A percentile compares a stretch with the other conserved stretches of the same genome.
Evolutionary conservation across 768 basidiomycete species (phyloP).

Genomic region (Candolleomyces aberdarensis): DNA sequence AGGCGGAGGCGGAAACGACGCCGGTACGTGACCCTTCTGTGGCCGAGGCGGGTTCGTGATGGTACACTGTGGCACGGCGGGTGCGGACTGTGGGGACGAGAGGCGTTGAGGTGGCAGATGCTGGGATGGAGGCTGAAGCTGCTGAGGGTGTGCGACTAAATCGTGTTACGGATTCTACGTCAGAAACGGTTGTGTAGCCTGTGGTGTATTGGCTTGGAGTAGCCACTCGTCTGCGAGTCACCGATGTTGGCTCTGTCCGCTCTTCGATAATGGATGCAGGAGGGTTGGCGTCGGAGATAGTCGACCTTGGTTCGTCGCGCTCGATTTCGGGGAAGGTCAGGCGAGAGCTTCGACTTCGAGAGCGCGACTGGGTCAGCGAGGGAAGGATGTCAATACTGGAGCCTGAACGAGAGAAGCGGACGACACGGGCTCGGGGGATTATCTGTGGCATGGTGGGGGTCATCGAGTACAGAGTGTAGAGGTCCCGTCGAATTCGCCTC

Average conservation of each 20-base stretch:
- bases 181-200: background rate
- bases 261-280: background rate
- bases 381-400: background rate
- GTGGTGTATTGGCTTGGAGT: constrained; percentile 2
- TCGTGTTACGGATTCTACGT: constrained; percentile 1
- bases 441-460: constrained; percentile 34
- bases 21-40: constrained; percentile 15
- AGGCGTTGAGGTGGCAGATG: background rate
- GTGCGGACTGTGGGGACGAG: constrained; percentile 3
- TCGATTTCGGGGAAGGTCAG: background rate
- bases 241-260: background rate
- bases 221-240: background rate
- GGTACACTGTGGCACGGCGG: constrained; percentile 3
- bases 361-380: too few relatives aligned
- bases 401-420: constrained; percentile 32
- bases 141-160: background rate
- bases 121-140: background rate
- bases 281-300: constrained; percentile 14
- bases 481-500: constrained; percentile 38
- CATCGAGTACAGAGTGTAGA: constrained; percentile 33
- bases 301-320: background rate
- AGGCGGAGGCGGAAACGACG: constrained; percentile 1
- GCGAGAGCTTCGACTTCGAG: background rate
- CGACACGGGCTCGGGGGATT: constrained; percentile 37
- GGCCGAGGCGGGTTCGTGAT: constrained; percentile 19